Evolutionary conservation across 805 yeast species (phyloP), one percentile per base, ranked within the genome.

Genomic region (Naumovozyma baii): DNA sequence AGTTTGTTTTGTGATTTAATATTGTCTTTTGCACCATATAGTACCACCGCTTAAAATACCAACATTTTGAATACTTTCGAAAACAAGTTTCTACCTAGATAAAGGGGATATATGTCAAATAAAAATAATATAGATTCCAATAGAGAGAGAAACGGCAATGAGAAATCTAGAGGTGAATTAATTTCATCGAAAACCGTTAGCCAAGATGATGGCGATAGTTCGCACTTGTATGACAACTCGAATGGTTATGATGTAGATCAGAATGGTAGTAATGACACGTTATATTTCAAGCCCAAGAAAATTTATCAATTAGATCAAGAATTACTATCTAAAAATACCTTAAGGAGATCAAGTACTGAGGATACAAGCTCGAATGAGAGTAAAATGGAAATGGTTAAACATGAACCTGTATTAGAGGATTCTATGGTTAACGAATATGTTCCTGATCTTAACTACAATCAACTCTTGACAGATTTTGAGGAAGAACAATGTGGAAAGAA

Each of bases 371-470:
- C 18, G 15, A 16, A 31, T 10, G 17, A 16, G 13, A 12, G 14
- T 15, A 19, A 36, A 18, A 8, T n/a, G 4, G 30, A 29, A 9
- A 25, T 4, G 10, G 8, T 10, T 7, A 33, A 17, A 3, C 12
- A 16, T 9, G 10, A 32, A 5, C 13, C 19, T 32, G 18, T 32
- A 17, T 13, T 20, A 10, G 30, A 7, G n/a, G 19, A 22, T 12
- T 28, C 14, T 9, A 14, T 13, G 3, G 18, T 18, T 50, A 90
- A 82, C 55, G 92, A 83, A 52, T 83, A 82, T 50, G 71, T 83
- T 13, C 90, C 90, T 0, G 83, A 80, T 36, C 64, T 83, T 20
- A 78, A 78, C 49, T 79, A 78, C 45, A 63, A 22, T 10, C 26
- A 22, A 22, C 26, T 22, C 7, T 10, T 22, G 10, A 7, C 26